Conservation (phyloP, 257 asterid genomes). For the Misopates orontium region DNA sequence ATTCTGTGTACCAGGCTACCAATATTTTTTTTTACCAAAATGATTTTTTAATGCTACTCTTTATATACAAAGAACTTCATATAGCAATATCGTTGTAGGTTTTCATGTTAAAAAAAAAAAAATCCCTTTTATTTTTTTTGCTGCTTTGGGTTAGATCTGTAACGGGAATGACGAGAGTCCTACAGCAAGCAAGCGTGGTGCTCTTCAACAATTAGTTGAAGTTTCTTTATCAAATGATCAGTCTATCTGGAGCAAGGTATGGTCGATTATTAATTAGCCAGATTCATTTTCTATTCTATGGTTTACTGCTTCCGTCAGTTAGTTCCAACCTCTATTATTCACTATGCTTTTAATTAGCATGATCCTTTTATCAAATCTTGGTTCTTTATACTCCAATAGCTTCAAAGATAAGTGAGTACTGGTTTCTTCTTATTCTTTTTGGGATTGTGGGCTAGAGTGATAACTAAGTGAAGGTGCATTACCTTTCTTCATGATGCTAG, state of each 20-base stretch:
- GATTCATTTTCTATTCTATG: neutral
- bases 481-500: constrained; percentile 9
- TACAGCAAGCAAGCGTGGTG: constrained; percentile 59
- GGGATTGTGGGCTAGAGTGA: neutral
- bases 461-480: neutral
- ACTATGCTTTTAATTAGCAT: neutral
- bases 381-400: constrained; percentile 14
- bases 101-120: no score
- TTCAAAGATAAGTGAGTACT: constrained; percentile 11
- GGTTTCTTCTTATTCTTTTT: neutral
- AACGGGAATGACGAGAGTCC: constrained; percentile 75
- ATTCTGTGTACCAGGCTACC: constrained; percentile 10
- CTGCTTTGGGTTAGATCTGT: constrained; percentile 55
- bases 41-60: constrained; percentile 3
- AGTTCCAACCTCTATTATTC: neutral
- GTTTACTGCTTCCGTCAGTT: constrained; percentile 1
- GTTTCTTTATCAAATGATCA: constrained; percentile 64
- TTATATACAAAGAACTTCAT: neutral
- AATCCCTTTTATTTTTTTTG: constrained; percentile 23
- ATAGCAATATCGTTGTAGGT: constrained; percentile 16
- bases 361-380: constrained; percentile 6
- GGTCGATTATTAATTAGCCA: constrained; percentile 1
- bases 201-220: constrained; percentile 89
- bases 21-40: neutral
- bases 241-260: constrained; percentile 90